A percentile compares a stretch with the other conserved stretches of the same genome.
These are phyloP conservation scores for Candida sojae DNA, from an alignment of 1,139 yeast genomes.

Conservation along the genomic window DNA sequence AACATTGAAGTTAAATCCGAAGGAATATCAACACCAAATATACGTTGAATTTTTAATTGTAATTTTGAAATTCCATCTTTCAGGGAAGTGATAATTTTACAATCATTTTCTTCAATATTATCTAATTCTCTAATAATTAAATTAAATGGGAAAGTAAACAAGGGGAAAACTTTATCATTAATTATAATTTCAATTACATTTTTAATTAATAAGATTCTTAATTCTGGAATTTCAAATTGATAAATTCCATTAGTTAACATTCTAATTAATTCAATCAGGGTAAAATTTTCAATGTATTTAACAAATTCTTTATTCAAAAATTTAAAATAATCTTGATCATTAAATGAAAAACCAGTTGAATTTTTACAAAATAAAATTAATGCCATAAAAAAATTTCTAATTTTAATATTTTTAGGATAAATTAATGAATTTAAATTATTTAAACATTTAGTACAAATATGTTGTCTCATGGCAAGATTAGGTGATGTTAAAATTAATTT, in stretches of 20 bases:
- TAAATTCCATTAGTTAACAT: constrained; percentile 5
- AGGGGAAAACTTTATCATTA: constrained; percentile 15
- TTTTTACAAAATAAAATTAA: constrained; percentile 4
- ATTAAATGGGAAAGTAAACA: constrained; percentile 21
- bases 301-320: constrained; percentile 8
- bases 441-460: constrained; percentile 9
- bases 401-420: constrained; percentile 9
- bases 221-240: constrained; percentile 5
- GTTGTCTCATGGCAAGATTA: constrained; percentile 10
- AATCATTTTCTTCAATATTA: neutral
- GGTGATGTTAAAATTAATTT: constrained; percentile 9
- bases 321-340: constrained; percentile 10
- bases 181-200: constrained; percentile 11
- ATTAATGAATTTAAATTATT: constrained; percentile 7
- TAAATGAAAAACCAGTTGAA: neutral
- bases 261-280: constrained; percentile 6
- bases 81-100: neutral
- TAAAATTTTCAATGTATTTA: constrained; percentile 5
- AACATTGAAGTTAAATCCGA: constrained; percentile 15
- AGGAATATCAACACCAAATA: constrained; percentile 18
- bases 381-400: constrained; percentile 13
- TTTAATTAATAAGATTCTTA: constrained; percentile 5
- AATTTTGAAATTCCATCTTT: constrained; percentile 7
- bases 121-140: constrained; percentile 8
- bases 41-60: constrained; percentile 9